Percentiles rank a stretch among this genome's conserved stretches.
Conservation (phyloP, 2,329 filamentous ascomycete species). For the Phoma sp. region DNA sequence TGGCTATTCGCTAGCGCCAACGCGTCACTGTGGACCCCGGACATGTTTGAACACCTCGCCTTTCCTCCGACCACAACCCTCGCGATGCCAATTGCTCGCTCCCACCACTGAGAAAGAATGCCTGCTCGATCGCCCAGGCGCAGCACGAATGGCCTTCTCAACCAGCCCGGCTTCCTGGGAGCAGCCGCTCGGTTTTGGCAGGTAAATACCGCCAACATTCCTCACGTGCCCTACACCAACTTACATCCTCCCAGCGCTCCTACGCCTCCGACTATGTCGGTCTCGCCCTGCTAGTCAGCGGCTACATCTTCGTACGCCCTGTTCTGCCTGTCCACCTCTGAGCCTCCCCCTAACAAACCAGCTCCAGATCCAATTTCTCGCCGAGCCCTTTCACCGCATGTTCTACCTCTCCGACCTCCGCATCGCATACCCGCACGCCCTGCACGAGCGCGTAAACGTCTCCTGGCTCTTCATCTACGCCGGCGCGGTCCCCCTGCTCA, state of each 20-base stretch:
- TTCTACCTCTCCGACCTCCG: conserved; percentile 86
- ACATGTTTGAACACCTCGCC: conserved; percentile 17
- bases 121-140: conserved; percentile 39
- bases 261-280: conserved; percentile 91
- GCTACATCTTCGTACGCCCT: conserved; percentile 67
- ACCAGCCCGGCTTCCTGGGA: conserved; percentile 52
- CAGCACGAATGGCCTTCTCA: conserved; percentile 32
- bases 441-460: conserved; percentile 82
- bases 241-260: conserved; percentile 64
- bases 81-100: conserved; percentile 32
- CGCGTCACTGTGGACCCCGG: conserved; percentile 32
- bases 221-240: conserved; percentile 3
- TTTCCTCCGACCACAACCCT: background rate
- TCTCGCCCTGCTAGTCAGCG: conserved; percentile 71
- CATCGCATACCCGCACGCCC: conserved; percentile 86
- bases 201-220: conserved; percentile 36
- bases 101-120: conserved; percentile 35
- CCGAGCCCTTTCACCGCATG: conserved; percentile 91
- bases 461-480: conserved; percentile 81
- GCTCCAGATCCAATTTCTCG: conserved; percentile 68
- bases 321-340: background rate
- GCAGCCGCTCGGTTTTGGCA: conserved; percentile 61
- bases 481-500: conserved; percentile 71
- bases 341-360: conserved; percentile 15
- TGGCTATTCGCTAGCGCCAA: conserved; percentile 3